Base-by-base conservation (phyloP, 1,284 basidiomycete species). In the Irpex rosettiformis region DNA sequence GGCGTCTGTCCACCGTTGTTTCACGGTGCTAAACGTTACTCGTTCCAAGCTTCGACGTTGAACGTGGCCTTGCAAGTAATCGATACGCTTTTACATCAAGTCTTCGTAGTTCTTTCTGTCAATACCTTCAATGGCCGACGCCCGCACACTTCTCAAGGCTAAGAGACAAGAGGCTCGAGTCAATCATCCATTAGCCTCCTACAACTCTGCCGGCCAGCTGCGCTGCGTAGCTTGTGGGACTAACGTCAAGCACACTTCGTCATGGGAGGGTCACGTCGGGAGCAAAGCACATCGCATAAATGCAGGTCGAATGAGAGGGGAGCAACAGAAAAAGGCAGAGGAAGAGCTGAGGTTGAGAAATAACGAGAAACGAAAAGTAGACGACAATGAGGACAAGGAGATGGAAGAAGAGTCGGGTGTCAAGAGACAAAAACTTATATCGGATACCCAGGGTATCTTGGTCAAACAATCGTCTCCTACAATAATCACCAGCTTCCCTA, bases 221-320 rank as follows among this genome's bases (percentile, higher is more conserved):
- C 81, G 84, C 61, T 94, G 91, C 65, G 67, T 75, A 1, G 81
- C 84, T 29, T 94, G 91, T 68, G 78, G 78, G 1, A 77, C 75
- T 10, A 62, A 75, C 25, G 77, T 94, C 59, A 93, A 92, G 67
- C 82, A 89, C 65, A 80, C 88, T 3, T 82, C 85, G 21, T 85
- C 88, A n/a, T 94, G 91, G 91, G 85, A 91, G 59, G 89, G 90
- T 13, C 90, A 93, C 70, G 69, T 93, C n/a, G 89, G 87, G 8
- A 90, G 85, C 75, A 93, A 91, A 73, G 73, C 72, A 2, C 91
- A 91, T 69, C 84, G 87, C 53, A 84, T 77, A 37, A 86, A 81
- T 65, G 84, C 85, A 6, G 76, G 77, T 10, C 79, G 80, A 25
- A 64, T 84, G 49, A 80, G 75, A 60, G 82, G 85, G 63, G 79